phyloP scores from a whole-genome alignment of 176 grass and related monocot genomes.

The Cymbopogon citratus region DNA sequence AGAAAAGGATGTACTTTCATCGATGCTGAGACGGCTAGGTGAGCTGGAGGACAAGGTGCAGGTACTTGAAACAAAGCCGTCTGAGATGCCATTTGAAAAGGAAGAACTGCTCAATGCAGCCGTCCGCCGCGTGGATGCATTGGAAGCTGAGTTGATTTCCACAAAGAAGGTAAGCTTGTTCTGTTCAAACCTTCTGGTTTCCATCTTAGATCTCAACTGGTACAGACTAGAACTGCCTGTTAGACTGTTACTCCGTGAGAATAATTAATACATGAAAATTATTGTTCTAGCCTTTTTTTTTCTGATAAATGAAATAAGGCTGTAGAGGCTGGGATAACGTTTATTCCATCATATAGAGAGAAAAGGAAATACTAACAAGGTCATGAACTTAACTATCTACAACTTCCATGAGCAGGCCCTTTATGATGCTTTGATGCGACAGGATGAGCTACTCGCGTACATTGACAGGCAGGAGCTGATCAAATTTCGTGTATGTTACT shows the following conservation, averaged over 20 bases:
- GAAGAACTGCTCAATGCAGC: constrained; percentile 89
- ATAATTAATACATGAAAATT: not conserved
- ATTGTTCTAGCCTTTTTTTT: not conserved
- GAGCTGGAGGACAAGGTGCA: constrained; percentile 91
- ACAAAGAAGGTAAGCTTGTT: constrained; percentile 75
- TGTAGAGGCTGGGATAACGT: not conserved
- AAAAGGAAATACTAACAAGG: not conserved
- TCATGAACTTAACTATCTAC: not conserved
- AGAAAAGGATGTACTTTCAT: constrained; percentile 66
- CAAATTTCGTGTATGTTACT: constrained; percentile 69
- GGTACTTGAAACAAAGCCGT: constrained; percentile 72
- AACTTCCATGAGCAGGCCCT: constrained; percentile 49
- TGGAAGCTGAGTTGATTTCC: constrained; percentile 95
- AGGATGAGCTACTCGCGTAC: constrained; percentile 88
- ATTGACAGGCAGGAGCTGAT: constrained; percentile 78
- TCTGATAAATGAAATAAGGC: not conserved
- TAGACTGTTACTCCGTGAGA: not conserved
- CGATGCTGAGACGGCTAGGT: constrained; percentile 54
- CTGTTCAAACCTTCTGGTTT: not conserved
- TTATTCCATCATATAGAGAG: not conserved
- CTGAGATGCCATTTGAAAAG: constrained; percentile 88
- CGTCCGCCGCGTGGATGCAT: constrained; percentile 78
- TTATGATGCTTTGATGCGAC: constrained; percentile 84
- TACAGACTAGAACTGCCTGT: not conserved
- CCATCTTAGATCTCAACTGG: not conserved